Base-by-base conservation (phyloP, 2,329 filamentous ascomycete genomes). In the Alternaria rosae region DNA sequence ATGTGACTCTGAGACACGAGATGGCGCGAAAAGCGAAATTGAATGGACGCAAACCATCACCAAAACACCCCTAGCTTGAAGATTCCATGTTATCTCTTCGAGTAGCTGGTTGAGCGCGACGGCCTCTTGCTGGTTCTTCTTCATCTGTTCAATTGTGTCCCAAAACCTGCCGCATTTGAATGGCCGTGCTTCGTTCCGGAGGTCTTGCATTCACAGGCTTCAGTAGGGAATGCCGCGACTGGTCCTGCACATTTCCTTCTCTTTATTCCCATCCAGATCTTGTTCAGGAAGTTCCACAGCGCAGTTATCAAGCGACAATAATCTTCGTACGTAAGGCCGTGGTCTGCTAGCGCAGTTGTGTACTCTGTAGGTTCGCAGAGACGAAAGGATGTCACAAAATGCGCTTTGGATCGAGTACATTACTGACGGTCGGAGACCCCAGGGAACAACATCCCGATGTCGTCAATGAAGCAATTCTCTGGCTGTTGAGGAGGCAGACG, bases 311-410 rank as follows among this genome's bases (percentile, higher is more conserved):
- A 48, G 8, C 60, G 67, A 15, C 47, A 41, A 48, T 71, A 70
- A 45, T 73, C 70, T 3, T 61, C 47, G 17, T 69, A 71, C 6
- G 70, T 73, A 13, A 74, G 64, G 1, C 72, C 69, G 52, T 75
- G 72, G 45, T 75, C 71, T 9, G 72, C 72, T 21, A 72, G 41
- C 17, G 65, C 44, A 13, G 71, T 75, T 5, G 67, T 70, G 32
- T 75, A 75, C 58, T 75, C 72, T 5, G 69, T 67, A 11, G 70
- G 71, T 48, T 72, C 62, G 61, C 70, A 71, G 13, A 75, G 32
- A 11, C 71, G 65, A 61, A 72, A 75, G 11, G 57, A 69, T 8
- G 63, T 65, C 6, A 75, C 57, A 23, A 73, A 72, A 57, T 73
- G 72, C 20, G 65, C 56, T 12, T 45, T n/a, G 9, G 61, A 61